Percentiles rank a stretch among this genome's conserved stretches.
phyloP scores from a whole-genome alignment of 2,329 filamentous ascomycete species.

The Cyphellophora attinorum region DNA sequence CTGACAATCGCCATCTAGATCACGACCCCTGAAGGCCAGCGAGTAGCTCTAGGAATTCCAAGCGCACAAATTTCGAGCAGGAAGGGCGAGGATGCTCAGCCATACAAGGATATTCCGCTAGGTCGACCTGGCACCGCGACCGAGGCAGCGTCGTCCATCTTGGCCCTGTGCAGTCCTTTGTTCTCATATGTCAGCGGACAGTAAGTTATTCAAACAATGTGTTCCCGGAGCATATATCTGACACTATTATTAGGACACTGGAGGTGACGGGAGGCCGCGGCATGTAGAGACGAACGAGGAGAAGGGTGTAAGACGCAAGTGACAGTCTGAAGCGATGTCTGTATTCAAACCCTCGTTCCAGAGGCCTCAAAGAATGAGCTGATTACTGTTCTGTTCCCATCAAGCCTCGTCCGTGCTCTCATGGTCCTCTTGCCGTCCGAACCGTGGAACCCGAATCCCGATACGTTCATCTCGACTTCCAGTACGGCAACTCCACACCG shows the following conservation, averaged over 20 bases:
- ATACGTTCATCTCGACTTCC: too few species aligned
- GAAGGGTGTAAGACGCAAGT: too few species aligned
- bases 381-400: too few species aligned
- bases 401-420: too few species aligned
- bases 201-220: conserved; percentile 21
- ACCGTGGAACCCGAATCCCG: too few species aligned
- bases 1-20: too few species aligned
- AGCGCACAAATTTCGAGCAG: conserved; percentile 42
- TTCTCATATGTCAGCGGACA: conserved; percentile 81
- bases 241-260: conserved; percentile 52
- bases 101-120: conserved; percentile 64
- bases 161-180: conserved; percentile 71
- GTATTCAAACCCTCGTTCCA: too few species aligned
- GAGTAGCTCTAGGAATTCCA: conserved; percentile 66
- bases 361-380: too few species aligned
- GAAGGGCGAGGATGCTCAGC: conserved; percentile 16
- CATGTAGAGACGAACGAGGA: too few species aligned
- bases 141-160: conserved; percentile 67
- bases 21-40: conserved; percentile 63
- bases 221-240: too few species aligned
- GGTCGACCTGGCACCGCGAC: conserved; percentile 66
- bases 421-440: too few species aligned
- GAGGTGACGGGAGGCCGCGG: conserved; percentile 70
- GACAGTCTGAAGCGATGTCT: too few species aligned
- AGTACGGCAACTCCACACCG: not conserved